phyloP scores from a whole-genome alignment of 805 yeast species.

The Kuraishia cidri region DNA sequence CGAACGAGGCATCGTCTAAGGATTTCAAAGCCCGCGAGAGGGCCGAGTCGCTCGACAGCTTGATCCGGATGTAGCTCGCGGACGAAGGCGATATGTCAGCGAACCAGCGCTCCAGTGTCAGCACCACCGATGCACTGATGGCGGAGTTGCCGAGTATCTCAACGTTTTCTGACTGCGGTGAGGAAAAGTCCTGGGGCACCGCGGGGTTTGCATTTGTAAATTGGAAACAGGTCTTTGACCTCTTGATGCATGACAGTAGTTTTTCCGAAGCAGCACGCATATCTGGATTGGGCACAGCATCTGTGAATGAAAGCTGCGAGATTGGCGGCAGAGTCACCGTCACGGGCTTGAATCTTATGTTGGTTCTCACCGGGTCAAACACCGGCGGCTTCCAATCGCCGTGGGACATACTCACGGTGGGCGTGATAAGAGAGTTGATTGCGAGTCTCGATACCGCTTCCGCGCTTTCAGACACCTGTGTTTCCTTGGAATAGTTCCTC shows the following conservation, averaged over 20 bases:
- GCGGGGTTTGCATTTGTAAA: conserved; percentile 16
- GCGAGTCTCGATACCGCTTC: conserved; percentile 31
- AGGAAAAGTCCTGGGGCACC: conserved; percentile 8
- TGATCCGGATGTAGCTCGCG: conserved; percentile 35
- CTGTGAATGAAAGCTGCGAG: too few relatives aligned
- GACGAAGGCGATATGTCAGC: conserved; percentile 44
- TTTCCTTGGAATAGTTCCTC: too few relatives aligned
- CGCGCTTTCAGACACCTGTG: too few relatives aligned
- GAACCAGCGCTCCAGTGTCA: conserved; percentile 57
- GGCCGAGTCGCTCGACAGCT: conserved; percentile 23
- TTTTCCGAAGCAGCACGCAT: conserved; percentile 17
- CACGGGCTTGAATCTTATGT: too few relatives aligned
- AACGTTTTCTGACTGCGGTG: conserved; percentile 30
- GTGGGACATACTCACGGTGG: too few relatives aligned
- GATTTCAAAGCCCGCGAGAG: conserved; percentile 36
- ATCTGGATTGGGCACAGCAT: too few relatives aligned
- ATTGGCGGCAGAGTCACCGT: too few relatives aligned
- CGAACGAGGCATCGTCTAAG: conserved; percentile 28
- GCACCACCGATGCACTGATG: conserved; percentile 44
- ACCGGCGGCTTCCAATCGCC: too few relatives aligned
- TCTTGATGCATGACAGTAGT: conserved; percentile 39
- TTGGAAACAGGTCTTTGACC: conserved; percentile 54
- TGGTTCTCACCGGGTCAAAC: too few relatives aligned
- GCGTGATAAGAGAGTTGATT: conserved; percentile 36
- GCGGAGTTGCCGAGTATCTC: conserved; percentile 51